These are phyloP conservation scores for Irpex sp. DNA, from an alignment of 1,284 basidiomycete species.

Conservation along the genomic window DNA sequence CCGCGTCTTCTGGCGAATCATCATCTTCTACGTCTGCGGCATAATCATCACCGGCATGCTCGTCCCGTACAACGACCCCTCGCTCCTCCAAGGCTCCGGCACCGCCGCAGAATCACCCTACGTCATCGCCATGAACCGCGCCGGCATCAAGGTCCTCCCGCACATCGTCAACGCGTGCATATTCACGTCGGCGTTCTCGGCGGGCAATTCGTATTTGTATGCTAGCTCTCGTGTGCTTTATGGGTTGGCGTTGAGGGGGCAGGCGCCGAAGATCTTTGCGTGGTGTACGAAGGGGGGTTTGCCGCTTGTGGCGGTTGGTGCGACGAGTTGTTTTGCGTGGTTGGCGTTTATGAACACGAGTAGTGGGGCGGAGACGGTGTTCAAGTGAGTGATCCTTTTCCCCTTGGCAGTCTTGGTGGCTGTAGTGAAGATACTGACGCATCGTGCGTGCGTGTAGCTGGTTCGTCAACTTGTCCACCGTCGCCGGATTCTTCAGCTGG, in stretches of 20 bases:
- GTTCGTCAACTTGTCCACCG: conserved; percentile 56
- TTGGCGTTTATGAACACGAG: conserved; percentile 50
- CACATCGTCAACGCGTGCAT: conserved; percentile 68
- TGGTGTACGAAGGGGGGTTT: conserved; percentile 74
- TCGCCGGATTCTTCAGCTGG: conserved; percentile 68
- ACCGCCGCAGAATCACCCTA: conserved; percentile 73
- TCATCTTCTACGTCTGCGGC: conserved; percentile 73
- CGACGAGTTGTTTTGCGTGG: conserved; percentile 39
- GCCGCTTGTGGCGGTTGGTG: conserved; percentile 57
- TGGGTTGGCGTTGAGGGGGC: conserved; percentile 74
- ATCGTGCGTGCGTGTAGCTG: conserved; percentile 29
- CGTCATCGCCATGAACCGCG: conserved; percentile 78
- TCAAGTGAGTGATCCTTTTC: conserved; percentile 25
- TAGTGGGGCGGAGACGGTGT: conserved; percentile 30
- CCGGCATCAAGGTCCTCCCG: conserved; percentile 73
- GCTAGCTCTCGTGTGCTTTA: conserved; percentile 81
- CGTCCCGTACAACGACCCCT: conserved; percentile 66
- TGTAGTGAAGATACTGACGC: background rate
- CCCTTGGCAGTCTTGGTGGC: background rate
- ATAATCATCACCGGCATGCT: conserved; percentile 79
- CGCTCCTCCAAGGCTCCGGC: conserved; percentile 48
- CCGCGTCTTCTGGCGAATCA: conserved; percentile 77
- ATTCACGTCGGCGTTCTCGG: conserved; percentile 78
- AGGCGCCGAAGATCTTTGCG: conserved; percentile 61
- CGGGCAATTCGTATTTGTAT: conserved; percentile 81